phyloP scores from a whole-genome alignment of 257 asterid species.

The Misopates orontium region DNA sequence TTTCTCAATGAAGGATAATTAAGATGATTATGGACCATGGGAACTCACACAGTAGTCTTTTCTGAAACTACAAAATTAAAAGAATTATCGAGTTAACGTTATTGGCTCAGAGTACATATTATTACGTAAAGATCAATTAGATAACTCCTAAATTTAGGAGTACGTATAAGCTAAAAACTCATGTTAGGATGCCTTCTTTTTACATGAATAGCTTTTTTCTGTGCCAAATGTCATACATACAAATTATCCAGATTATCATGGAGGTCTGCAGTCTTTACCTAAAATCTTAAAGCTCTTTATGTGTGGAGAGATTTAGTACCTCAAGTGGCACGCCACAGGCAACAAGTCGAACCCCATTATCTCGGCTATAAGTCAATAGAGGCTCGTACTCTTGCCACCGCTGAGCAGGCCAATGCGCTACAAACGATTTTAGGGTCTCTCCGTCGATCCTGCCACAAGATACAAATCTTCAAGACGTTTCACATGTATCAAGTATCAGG shows the following conservation, averaged over 20 bases:
- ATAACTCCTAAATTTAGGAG: neutral
- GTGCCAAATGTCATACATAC: neutral
- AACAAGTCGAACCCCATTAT: slow-evolving; percentile 67
- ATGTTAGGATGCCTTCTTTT: neutral
- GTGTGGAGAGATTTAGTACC: slow-evolving; percentile 41
- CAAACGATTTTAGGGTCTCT: slow-evolving; percentile 64
- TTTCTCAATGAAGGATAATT: neutral
- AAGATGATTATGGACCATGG: neutral
- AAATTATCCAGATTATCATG: too few species aligned
- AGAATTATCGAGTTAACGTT: slow-evolving; percentile 1
- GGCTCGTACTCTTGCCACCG: slow-evolving; percentile 94
- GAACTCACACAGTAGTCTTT: slow-evolving; percentile 1
- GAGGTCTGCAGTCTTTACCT: too few species aligned
- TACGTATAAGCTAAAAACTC: neutral
- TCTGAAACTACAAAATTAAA: slow-evolving; percentile 1
- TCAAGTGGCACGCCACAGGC: slow-evolving; percentile 93
- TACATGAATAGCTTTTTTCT: neutral
- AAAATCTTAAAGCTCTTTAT: too few species aligned
- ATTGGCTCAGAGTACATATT: slow-evolving; percentile 14
- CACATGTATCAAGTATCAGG: neutral
- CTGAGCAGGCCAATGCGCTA: slow-evolving; percentile 74
- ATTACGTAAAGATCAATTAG: neutral
- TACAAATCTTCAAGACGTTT: slow-evolving; percentile 7
- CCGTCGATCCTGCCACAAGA: slow-evolving; percentile 67
- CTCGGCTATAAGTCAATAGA: slow-evolving; percentile 68